These are phyloP conservation scores for Scedosporium boydii DNA, from an alignment of 2,329 filamentous ascomycete genomes.

Conservation along the genomic window DNA sequence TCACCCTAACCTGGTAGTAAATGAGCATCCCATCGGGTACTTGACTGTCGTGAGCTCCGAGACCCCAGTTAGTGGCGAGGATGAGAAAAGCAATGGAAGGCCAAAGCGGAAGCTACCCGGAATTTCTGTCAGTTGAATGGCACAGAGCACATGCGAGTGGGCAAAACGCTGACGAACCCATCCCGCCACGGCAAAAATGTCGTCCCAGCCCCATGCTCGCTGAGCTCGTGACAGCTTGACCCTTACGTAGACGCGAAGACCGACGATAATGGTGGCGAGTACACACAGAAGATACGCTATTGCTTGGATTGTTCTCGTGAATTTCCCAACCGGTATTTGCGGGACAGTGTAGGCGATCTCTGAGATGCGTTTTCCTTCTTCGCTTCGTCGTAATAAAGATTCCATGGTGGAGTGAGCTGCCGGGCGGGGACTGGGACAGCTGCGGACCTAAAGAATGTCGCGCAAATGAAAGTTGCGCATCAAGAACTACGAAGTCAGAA, in stretches of 20 bases:
- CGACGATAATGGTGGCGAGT: constrained; percentile 6
- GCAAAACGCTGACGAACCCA: constrained; percentile 4
- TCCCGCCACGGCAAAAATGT: constrained; percentile 8
- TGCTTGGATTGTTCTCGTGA: constrained; percentile 5
- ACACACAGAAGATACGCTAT: constrained; percentile 4
- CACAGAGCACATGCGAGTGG: not conserved
- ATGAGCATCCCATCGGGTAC: constrained; percentile 8
- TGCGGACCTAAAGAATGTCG: not conserved
- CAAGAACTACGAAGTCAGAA: not conserved
- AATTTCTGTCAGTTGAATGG: no score
- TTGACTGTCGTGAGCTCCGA: constrained; percentile 9
- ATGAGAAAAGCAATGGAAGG: constrained; percentile 8
- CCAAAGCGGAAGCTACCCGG: constrained; percentile 4
- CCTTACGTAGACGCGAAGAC: constrained; percentile 9
- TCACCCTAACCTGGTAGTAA: constrained; percentile 7
- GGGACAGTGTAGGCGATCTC: constrained; percentile 1
- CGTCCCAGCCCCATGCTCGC: constrained; percentile 9
- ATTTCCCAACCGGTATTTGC: constrained; percentile 1
- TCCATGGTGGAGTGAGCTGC: not conserved
- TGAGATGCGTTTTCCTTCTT: constrained; percentile 6
- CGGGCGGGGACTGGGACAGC: not conserved
- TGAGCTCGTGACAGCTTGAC: not conserved
- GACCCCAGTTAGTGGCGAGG: constrained; percentile 7
- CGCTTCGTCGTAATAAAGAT: not conserved
- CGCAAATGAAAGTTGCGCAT: not conserved